These are phyloP conservation scores for Candida ipomoeae DNA, from an alignment of 805 yeast species.

Conservation along the genomic window DNA sequence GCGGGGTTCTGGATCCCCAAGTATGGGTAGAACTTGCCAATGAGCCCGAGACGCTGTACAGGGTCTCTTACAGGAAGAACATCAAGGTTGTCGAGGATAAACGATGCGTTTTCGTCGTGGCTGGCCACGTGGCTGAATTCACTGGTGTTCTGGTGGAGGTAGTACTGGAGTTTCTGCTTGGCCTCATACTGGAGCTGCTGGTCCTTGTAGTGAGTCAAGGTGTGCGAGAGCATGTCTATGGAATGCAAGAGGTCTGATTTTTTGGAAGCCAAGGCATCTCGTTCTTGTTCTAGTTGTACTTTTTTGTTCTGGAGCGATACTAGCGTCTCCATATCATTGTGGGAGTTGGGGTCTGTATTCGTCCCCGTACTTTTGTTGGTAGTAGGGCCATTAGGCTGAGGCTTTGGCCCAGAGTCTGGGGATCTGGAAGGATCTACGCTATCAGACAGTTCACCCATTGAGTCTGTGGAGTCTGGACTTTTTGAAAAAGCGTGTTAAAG, in stretches of 20 bases:
- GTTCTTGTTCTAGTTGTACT: slow-evolving; percentile 11
- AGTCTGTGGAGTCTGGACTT: no score
- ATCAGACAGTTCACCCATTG: no score
- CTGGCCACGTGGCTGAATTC: slow-evolving; percentile 9
- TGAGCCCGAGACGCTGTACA: slow-evolving; percentile 22
- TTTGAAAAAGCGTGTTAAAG: no score
- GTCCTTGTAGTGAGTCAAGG: slow-evolving; percentile 10
- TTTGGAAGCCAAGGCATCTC: slow-evolving; percentile 10
- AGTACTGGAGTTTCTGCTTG: slow-evolving; percentile 14
- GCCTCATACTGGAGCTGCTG: slow-evolving; percentile 15
- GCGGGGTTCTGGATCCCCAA: slow-evolving; percentile 17
- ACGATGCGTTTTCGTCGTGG: slow-evolving; percentile 14
- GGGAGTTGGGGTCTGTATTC: no score
- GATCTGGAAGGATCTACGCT: neutral
- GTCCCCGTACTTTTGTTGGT: no score
- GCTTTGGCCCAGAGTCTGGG: slow-evolving; percentile 3
- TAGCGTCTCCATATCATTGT: slow-evolving; percentile 9
- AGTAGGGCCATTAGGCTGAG: neutral
- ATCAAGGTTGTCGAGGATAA: slow-evolving; percentile 22
- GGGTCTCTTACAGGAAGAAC: slow-evolving; percentile 36
- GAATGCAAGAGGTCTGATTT: slow-evolving; percentile 8
- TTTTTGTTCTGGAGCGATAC: slow-evolving; percentile 11
- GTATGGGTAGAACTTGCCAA: slow-evolving; percentile 25
- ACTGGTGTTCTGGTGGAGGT: slow-evolving; percentile 16
- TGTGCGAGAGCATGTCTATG: slow-evolving; percentile 7